Evolutionary conservation across 495 filamentous ascomycete genomes (phyloP).

Genomic region (Penicillium paradoxum): DNA sequence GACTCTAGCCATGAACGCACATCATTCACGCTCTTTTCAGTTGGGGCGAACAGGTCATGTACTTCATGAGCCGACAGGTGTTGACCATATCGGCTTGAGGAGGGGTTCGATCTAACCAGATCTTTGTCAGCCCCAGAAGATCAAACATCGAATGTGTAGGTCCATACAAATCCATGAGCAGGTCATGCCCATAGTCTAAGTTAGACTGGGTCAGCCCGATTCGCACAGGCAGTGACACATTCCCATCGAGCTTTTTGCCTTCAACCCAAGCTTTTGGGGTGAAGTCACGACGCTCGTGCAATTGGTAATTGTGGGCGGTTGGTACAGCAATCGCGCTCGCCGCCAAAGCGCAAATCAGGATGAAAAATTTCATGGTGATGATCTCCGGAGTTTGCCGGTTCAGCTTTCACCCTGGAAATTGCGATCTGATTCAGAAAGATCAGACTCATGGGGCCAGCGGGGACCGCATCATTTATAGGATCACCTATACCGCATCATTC

Average conservation of each 20-base stretch:
- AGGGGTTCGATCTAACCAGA: conserved; percentile 29
- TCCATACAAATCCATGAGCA: conserved; percentile 49
- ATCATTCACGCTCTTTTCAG: conserved; percentile 32
- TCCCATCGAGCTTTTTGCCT: conserved; percentile 23
- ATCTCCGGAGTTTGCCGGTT: background rate
- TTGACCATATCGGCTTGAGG: conserved; percentile 50
- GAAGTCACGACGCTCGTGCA: conserved; percentile 39
- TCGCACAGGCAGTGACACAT: conserved; percentile 45
- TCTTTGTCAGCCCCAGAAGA: background rate
- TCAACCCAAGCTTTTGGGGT: conserved; percentile 33
- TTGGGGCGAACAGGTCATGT: conserved; percentile 49
- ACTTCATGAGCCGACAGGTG: conserved; percentile 43
- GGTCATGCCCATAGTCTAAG: conserved; percentile 47
- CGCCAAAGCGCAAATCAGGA: conserved; percentile 27
- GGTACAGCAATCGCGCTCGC: conserved; percentile 28
- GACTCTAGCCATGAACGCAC: conserved; percentile 47
- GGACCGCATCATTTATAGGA: conserved; percentile 9
- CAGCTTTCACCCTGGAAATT: background rate
- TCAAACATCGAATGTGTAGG: background rate
- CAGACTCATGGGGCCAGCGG: background rate
- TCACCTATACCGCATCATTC: background rate
- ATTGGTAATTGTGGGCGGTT: conserved; percentile 23
- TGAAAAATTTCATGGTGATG: conserved; percentile 27
- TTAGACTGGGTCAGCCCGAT: conserved; percentile 54
- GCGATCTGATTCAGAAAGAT: too few relatives aligned